Conservation (phyloP, 495 filamentous ascomycete species). For the Trichoderma orchidacearum region DNA sequence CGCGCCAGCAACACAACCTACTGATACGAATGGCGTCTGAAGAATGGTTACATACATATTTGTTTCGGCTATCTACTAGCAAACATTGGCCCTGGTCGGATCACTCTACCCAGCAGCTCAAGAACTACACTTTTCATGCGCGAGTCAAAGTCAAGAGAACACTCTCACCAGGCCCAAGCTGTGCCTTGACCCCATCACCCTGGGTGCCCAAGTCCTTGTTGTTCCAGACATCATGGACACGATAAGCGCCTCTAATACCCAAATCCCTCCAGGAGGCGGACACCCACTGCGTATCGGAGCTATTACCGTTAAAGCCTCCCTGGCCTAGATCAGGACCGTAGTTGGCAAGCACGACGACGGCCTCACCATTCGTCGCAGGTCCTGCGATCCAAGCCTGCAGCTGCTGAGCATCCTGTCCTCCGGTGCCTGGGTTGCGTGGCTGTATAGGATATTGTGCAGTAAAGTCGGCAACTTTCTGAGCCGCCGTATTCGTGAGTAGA, state of each 20-base stretch:
- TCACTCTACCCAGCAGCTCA: neutral
- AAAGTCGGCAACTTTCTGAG: slow-evolving; percentile 9
- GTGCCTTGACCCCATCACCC: neutral
- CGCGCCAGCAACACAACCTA: neutral
- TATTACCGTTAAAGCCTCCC: neutral
- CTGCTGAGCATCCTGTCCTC: slow-evolving; percentile 9
- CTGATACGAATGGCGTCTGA: neutral
- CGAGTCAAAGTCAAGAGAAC: neutral
- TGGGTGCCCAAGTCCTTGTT: neutral
- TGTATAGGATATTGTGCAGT: slow-evolving; percentile 4
- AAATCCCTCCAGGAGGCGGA: neutral
- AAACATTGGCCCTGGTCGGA: neutral
- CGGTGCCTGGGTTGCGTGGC: slow-evolving; percentile 10
- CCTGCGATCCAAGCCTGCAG: slow-evolving; percentile 20
- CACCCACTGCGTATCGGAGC: neutral
- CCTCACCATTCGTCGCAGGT: slow-evolving; percentile 1
- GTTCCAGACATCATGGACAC: neutral
- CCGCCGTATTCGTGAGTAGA: slow-evolving; percentile 7
- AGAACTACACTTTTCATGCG: neutral
- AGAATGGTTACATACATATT: neutral
- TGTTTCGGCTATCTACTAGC: neutral
- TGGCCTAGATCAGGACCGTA: neutral
- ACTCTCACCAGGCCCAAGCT: neutral
- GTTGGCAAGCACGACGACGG: neutral
- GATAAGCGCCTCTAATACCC: neutral